Conservation (phyloP, 2,329 filamentous ascomycete species). For the Beauveria caledonica region DNA sequence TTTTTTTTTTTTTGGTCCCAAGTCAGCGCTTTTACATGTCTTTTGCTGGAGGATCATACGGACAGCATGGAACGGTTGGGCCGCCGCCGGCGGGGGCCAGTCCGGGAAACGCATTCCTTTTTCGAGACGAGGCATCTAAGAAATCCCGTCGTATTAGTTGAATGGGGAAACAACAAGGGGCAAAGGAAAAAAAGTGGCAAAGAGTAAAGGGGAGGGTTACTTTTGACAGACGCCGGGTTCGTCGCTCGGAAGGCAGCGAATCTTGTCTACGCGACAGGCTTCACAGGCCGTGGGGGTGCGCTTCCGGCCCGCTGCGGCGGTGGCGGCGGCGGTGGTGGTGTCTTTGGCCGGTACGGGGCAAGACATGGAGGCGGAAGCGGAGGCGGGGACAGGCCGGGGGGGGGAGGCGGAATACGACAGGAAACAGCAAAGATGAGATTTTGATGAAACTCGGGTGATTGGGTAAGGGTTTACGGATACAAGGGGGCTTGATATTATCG, state of each 20-base stretch:
- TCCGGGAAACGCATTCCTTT: slow-evolving; percentile 44
- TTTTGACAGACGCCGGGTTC: slow-evolving; percentile 4
- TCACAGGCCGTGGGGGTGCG: slow-evolving; percentile 4
- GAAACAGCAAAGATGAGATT: no score
- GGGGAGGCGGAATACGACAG: background rate
- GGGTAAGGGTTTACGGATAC: no score
- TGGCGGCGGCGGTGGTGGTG: background rate
- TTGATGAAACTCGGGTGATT: no score
- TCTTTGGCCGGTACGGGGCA: background rate
- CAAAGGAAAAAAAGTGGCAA: background rate
- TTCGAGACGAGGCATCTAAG: slow-evolving; percentile 43
- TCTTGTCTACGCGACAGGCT: slow-evolving; percentile 4
- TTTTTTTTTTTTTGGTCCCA: no score
- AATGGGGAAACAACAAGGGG: background rate
- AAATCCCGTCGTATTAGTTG: background rate
- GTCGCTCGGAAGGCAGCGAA: slow-evolving; percentile 6
- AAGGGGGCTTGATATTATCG: background rate
- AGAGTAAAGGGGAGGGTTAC: background rate
- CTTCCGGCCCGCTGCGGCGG: background rate
- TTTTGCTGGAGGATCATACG: background rate
- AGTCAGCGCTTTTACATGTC: no score
- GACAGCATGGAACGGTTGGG: slow-evolving; percentile 36
- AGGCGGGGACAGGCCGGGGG: background rate
- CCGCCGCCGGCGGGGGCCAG: slow-evolving; percentile 41
- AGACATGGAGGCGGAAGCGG: background rate